A percentile compares a stretch with the other conserved stretches of the same genome.
Evolutionary conservation across 139 green algal species (phyloP).

Genomic region (Closterium sp.): DNA sequence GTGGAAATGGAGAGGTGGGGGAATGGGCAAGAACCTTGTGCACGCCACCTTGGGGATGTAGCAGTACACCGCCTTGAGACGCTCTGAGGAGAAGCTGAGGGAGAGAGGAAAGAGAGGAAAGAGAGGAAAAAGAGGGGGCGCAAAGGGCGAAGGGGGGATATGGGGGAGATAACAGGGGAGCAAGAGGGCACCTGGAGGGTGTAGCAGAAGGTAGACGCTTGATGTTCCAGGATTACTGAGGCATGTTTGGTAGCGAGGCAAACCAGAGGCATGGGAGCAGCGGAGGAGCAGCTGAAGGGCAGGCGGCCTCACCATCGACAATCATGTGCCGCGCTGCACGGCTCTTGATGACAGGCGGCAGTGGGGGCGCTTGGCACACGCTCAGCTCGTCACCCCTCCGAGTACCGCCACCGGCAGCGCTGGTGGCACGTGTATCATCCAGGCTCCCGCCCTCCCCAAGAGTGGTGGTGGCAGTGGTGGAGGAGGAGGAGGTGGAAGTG

Average conservation of each 20-base stretch:
- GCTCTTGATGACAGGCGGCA: constrained; percentile 4
- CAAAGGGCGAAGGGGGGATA: too few relatives aligned
- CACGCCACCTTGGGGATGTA: constrained; percentile 21
- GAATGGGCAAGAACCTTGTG: too few relatives aligned
- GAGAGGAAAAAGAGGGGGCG: not conserved
- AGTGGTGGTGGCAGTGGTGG: too few relatives aligned
- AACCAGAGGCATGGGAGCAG: too few relatives aligned
- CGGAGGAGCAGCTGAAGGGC: too few relatives aligned
- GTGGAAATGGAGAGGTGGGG: too few relatives aligned
- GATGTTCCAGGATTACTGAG: too few relatives aligned
- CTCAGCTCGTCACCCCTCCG: not conserved
- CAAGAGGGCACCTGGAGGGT: too few relatives aligned
- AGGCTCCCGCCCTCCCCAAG: not conserved
- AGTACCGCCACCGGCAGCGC: not conserved
- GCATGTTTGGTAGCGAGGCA: too few relatives aligned
- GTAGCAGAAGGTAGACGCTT: too few relatives aligned
- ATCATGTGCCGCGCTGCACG: constrained; percentile 1
- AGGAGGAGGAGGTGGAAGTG: too few relatives aligned
- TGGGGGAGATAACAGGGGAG: not conserved
- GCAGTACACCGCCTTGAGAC: constrained; percentile 18
- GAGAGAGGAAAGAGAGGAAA: not conserved
- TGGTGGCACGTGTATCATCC: not conserved
- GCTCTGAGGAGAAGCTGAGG: not conserved
- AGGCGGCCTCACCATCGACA: not conserved
- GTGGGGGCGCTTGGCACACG: not conserved